Base-by-base conservation (phyloP, 108 stramenopile genomes). In the Skeletonema menzelii region DNA sequence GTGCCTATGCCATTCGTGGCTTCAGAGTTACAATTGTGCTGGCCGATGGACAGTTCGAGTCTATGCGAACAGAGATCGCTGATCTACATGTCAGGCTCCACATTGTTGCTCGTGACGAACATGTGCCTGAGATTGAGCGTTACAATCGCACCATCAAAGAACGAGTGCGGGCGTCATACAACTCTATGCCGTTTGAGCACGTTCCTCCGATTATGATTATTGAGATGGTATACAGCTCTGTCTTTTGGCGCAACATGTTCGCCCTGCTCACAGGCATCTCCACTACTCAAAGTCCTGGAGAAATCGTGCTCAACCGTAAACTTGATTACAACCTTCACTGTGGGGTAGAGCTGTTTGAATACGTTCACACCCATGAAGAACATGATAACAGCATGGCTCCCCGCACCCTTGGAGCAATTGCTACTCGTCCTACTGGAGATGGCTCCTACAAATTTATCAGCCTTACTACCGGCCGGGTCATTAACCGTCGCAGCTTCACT, bases 111-210 rank as follows among this genome's bases (percentile, higher is more conserved):
- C n/a, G 56, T 20, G 73, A 78, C 24, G 84, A 84, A 32, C 87
- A 88, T 62, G 79, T 85, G 3, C 76, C 79, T 27, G 83, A 70
- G 26, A 53, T 77, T 34, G 85, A 86, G 60, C 67, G 84, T 12
- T 66, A 17, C 31, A 80, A 67, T 24, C 79, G 70, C 0, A 76
- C 69, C 0, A 74, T 82, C 30, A 82, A 85, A 46, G 79, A 86
- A 20, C 53, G 82, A 1, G 34, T 37, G 1, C 42, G 85, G n/a
- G 27, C 67, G 8, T 27, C 27, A n/a, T 65, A 26, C 35, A 24
- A 64, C 42, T 44, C 32, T 0, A 24, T 86, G 10, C 85, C 85
- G 2, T 86, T 69, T 56, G 55, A 80, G 17, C 42, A 35, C 5
- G 1, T 79, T 2, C 82, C 82, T 19, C 40, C 47, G 3, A 11